Base-by-base conservation (phyloP, 306 rosid genomes). In the Psophocarpus tetragonolobus region DNA sequence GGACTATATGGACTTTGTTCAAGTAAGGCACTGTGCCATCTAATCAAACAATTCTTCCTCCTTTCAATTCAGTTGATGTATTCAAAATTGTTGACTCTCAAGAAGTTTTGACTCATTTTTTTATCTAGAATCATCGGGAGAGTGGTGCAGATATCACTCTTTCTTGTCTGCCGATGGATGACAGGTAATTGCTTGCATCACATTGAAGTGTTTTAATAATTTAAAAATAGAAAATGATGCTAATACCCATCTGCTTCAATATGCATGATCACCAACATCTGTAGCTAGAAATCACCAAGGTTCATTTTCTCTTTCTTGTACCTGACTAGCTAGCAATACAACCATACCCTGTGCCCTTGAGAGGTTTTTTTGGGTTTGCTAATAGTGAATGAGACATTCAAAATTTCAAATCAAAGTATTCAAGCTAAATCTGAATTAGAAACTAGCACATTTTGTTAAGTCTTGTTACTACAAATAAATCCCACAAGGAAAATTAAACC, bases 1-100 rank as follows among this genome's bases (percentile, higher is more conserved):
- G 97, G 97, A 95, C 82, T 92, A 95, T 45, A 90, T 88, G 97
- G 97, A 95, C 83, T 95, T 88, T 68, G 92, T 95, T 74, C 88
- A 91, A 84, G 98, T 95, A 86, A 83, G 86, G 42, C 78, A 57
- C 35, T 17, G 45, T 39, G 53, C n/a, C 21, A 18, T 70, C 62
- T 48, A 56, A 60, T 41, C 45, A 61, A 80, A 45, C 23, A 71
- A 74, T 48, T 61, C 6, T 73, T 36, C 63, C 47, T 15, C 53
- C 39, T 70, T 68, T 66, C 65, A 39, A 17, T 75, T 41, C 15
- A 38, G 30, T 13, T 56, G 13, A 72, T 57, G 42, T 30, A 66
- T 44, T 79, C 57, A 60, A 39, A 45, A 74, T 42, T 47, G 42
- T 45, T 42, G 72, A 69, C 24, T 72, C 71, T 79, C 33, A 69